Percentiles rank a stretch among this genome's conserved stretches.
These are phyloP conservation scores for Trichophyton simii DNA, from an alignment of 2,329 filamentous ascomycete genomes.

Conservation along the genomic window DNA sequence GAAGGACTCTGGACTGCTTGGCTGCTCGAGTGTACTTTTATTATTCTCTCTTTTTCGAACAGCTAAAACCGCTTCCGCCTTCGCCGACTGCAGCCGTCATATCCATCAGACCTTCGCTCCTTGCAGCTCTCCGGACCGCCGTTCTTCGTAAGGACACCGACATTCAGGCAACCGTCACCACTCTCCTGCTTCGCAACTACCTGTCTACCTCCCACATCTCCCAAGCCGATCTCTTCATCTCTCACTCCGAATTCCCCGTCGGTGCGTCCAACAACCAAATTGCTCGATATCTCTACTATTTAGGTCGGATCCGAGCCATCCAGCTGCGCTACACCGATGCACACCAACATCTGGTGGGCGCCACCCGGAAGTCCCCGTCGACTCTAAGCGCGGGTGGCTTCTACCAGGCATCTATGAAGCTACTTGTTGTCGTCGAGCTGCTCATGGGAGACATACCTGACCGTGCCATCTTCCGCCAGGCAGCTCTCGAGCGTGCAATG, in stretches of 20 bases:
- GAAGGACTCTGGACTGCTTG: constrained; percentile 83
- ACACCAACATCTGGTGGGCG: constrained; percentile 83
- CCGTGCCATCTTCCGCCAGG: constrained; percentile 81
- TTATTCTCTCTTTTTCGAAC: constrained; percentile 89
- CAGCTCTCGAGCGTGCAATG: constrained; percentile 72
- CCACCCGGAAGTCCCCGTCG: constrained; percentile 87
- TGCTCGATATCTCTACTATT: constrained; percentile 91
- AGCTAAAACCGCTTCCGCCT: constrained; percentile 72
- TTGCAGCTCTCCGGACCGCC: constrained; percentile 83
- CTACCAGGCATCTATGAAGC: constrained; percentile 89
- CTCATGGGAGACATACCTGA: constrained; percentile 98
- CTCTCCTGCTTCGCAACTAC: constrained; percentile 88
- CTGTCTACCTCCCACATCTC: constrained; percentile 91
- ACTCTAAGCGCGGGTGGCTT: constrained; percentile 84
- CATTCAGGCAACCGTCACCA: constrained; percentile 93
- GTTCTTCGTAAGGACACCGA: constrained; percentile 93
- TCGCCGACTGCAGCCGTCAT: constrained; percentile 81
- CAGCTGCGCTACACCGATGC: constrained; percentile 95
- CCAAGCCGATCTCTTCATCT: constrained; percentile 89
- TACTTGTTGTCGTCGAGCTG: constrained; percentile 90
- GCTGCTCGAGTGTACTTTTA: constrained; percentile 97
- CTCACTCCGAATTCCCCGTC: constrained; percentile 87
- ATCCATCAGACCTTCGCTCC: constrained; percentile 69
- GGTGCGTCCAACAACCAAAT: constrained; percentile 97
- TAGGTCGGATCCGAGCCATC: constrained; percentile 89